Evolutionary conservation across 768 basidiomycete species (phyloP).

Genomic region (Phlebiopsis gigantea): DNA sequence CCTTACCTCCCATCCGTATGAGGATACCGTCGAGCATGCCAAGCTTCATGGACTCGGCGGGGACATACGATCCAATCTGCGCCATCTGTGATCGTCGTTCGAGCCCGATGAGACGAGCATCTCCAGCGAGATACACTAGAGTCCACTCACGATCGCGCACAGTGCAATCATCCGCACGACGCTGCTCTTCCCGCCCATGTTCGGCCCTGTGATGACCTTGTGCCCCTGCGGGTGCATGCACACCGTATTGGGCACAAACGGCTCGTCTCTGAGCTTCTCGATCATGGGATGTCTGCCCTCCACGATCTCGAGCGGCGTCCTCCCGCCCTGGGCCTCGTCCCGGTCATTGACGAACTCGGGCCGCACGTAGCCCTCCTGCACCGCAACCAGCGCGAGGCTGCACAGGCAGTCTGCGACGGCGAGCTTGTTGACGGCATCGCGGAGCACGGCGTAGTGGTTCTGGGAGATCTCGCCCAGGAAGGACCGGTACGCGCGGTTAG

Average conservation of each 20-base stretch:
- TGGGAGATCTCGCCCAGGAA: conserved; percentile 69
- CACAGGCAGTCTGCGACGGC: conserved; percentile 84
- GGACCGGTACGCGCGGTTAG: conserved; percentile 55
- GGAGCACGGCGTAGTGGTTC: conserved; percentile 64
- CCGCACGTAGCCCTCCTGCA: conserved; percentile 69
- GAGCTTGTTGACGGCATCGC: conserved; percentile 74
- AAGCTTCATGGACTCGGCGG: conserved; percentile 67
- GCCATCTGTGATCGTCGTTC: conserved; percentile 40
- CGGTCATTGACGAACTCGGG: conserved; percentile 70
- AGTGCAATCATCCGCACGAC: conserved; percentile 76
- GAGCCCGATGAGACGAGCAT: not conserved
- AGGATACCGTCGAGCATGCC: conserved; percentile 81
- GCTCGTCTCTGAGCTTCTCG: conserved; percentile 68
- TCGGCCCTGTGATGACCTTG: conserved; percentile 80
- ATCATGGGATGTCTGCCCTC: conserved; percentile 95
- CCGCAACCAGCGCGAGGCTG: conserved; percentile 76
- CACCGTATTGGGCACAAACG: conserved; percentile 84
- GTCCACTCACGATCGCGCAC: conserved; percentile 42
- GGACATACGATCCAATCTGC: conserved; percentile 93
- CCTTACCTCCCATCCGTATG: conserved; percentile 84
- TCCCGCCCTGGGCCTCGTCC: conserved; percentile 23
- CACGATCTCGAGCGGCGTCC: conserved; percentile 57
- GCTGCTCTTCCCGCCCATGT: conserved; percentile 89
- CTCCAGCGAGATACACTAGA: not conserved
- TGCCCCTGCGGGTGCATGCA: conserved; percentile 57